Conservation (phyloP, 1,139 yeast species). For the Nakaseomyces sp. region DNA sequence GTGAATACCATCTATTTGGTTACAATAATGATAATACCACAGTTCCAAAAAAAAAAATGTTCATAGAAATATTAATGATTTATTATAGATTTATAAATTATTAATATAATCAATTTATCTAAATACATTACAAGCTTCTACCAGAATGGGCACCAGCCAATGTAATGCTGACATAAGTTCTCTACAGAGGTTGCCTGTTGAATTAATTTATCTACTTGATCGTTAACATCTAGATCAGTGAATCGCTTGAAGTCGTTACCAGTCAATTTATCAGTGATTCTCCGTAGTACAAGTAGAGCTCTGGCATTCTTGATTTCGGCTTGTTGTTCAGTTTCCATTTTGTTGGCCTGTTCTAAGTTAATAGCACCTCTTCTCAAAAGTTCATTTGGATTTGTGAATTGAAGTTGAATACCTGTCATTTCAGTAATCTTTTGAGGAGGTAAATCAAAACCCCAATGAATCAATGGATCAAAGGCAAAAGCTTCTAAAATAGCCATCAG, state of each 20-base stretch:
- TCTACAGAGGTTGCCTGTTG: conserved; percentile 97
- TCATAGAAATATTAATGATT: neutral
- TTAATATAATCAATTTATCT: too few species aligned
- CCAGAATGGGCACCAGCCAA: conserved; percentile 99
- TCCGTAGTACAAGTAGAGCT: conserved; percentile 79
- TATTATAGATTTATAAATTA: neutral
- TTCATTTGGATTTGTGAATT: conserved; percentile 58
- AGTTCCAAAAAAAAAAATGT: too few species aligned
- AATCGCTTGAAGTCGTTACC: conserved; percentile 84
- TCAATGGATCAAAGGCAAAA: conserved; percentile 96
- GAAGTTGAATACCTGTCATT: conserved; percentile 63
- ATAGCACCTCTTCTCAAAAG: conserved; percentile 64
- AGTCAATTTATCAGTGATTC: conserved; percentile 86
- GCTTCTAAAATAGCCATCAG: conserved; percentile 97
- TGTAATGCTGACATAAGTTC: conserved; percentile 89
- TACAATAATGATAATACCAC: too few species aligned
- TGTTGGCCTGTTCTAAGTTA: conserved; percentile 65
- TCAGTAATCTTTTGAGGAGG: conserved; percentile 74
- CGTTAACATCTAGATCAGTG: conserved; percentile 66
- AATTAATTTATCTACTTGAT: conserved; percentile 87
- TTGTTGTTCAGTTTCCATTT: conserved; percentile 65
- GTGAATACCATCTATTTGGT: too few species aligned
- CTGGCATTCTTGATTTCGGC: conserved; percentile 81
- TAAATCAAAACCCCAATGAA: conserved; percentile 96
- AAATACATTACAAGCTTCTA: too few species aligned